Evolutionary conservation across 192 early-diverging fungal species (phyloP), one percentile per base, ranked within the genome.

Genomic region (Linnemannia schmuckeri): DNA sequence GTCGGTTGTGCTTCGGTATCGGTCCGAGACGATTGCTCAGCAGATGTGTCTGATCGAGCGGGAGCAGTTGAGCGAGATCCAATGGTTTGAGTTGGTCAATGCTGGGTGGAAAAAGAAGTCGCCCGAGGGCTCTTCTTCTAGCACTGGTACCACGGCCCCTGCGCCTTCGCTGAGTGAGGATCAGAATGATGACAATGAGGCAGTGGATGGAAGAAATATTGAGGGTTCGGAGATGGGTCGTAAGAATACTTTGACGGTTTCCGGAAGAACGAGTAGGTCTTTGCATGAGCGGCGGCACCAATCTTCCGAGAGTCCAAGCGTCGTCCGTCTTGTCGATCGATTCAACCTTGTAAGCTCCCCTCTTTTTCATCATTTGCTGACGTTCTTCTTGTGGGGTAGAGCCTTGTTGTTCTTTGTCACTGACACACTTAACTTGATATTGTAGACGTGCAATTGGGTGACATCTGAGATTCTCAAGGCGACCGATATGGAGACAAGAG

Each of bases 11-110:
- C 77, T 93, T 37, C 71, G 72, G 13, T 78, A 90, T 42, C 80
- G 91, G 15, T 91, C 92, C 20, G 91, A 89, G 72, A 33, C 61
- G n/a, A 87, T 93, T 77, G 91, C 92, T 10, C 90, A 93, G 55
- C 93, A 93, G 46, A 70, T 93, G 20, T 93, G 93, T 84, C 77
- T 91, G 27, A 91, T 93, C 66, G 93, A 93, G 78, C 88, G 88
- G 27, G 88, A 91, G 30, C 69, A 88, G 5, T 77, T 93, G 68
- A 75, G 89, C 20, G 83, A 82, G 57, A 82, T 93, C 27, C 83
- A 83, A 47, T 93, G 92, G 92, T 89, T 90, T 72, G 92, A 93
- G 22, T 69, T 93, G 20, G 88, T 93, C 1, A 88, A 92, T 57
- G 88, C 87, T 38, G 88, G 85, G 1, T 92, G 91, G 92, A 92